Conservation (phyloP, 495 filamentous ascomycete species). For the Penicillium steckii region DNA sequence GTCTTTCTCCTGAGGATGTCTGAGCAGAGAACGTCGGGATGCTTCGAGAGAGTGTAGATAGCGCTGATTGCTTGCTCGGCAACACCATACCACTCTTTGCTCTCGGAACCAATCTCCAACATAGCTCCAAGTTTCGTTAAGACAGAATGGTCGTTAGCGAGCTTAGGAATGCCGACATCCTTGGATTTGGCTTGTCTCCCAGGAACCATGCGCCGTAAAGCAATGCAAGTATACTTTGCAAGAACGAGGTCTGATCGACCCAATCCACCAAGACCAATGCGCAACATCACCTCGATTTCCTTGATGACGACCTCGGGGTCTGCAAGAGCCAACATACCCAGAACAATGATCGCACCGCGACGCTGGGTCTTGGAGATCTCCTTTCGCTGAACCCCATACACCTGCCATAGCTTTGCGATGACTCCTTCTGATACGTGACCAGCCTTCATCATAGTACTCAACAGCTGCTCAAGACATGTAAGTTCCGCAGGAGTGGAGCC, state of each 20-base stretch:
- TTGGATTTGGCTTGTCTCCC: conserved; percentile 69
- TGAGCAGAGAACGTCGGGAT: conserved; percentile 91
- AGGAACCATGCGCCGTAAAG: conserved; percentile 85
- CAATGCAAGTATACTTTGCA: conserved; percentile 92
- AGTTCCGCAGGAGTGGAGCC: conserved; percentile 91
- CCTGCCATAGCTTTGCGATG: conserved; percentile 91
- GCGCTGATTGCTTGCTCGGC: conserved; percentile 95
- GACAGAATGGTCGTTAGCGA: conserved; percentile 90
- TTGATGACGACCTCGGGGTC: conserved; percentile 88
- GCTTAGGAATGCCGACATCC: conserved; percentile 70
- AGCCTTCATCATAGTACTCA: conserved; percentile 96
- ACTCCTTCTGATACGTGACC: conserved; percentile 84
- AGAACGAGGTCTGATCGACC: conserved; percentile 82
- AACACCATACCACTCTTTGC: conserved; percentile 96
- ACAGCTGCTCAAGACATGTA: conserved; percentile 89
- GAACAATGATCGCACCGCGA: conserved; percentile 89
- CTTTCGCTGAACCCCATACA: conserved; percentile 89
- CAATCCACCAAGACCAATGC: conserved; percentile 79
- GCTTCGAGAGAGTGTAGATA: conserved; percentile 92
- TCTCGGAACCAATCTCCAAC: conserved; percentile 78
- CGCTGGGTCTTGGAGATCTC: conserved; percentile 93
- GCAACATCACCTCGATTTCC: conserved; percentile 90
- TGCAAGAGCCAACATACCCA: conserved; percentile 95
- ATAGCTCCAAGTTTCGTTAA: conserved; percentile 77
- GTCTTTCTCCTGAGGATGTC: conserved; percentile 89